These are phyloP conservation scores for Barnettozyma populi DNA, from an alignment of 805 yeast species.

Conservation along the genomic window DNA sequence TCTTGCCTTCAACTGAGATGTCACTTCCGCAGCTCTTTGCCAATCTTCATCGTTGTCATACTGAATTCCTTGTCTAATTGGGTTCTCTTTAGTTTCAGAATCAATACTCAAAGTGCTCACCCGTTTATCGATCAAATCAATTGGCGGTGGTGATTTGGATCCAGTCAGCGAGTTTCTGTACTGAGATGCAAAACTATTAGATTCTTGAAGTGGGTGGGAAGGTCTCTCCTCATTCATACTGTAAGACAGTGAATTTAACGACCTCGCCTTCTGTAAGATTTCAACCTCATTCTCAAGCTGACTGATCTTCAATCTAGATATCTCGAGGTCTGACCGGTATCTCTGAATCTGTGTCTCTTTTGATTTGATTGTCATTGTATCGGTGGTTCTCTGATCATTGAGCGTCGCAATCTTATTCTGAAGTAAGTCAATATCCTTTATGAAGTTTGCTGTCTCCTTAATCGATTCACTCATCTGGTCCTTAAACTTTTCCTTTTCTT, in stretches of 20 bases:
- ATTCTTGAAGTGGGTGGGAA: slow-evolving; percentile 16
- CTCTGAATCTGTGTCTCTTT: slow-evolving; percentile 65
- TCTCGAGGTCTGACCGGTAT: slow-evolving; percentile 56
- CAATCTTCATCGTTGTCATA: slow-evolving; percentile 58
- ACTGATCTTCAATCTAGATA: slow-evolving; percentile 43
- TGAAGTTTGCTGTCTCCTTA: slow-evolving; percentile 24
- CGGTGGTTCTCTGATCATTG: slow-evolving; percentile 46
- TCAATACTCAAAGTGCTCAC: slow-evolving; percentile 27
- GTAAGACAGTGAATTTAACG: not conserved
- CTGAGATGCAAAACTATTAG: slow-evolving; percentile 9
- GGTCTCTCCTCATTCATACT: not conserved
- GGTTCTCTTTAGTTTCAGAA: slow-evolving; percentile 21
- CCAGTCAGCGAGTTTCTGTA: not conserved
- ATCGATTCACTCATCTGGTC: slow-evolving; percentile 25
- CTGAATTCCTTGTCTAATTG: slow-evolving; percentile 9
- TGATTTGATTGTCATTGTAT: slow-evolving; percentile 50
- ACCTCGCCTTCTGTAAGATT: slow-evolving; percentile 25
- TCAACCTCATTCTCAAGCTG: slow-evolving; percentile 48
- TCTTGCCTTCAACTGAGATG: slow-evolving; percentile 77
- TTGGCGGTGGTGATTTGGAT: slow-evolving; percentile 14
- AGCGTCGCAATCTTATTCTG: slow-evolving; percentile 33
- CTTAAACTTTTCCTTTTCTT: slow-evolving; percentile 27
- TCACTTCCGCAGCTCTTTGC: slow-evolving; percentile 87
- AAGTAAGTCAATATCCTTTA: slow-evolving; percentile 23
- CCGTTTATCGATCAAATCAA: slow-evolving; percentile 19